Evolutionary conservation across 2,329 filamentous ascomycete species (phyloP).

Genomic region (Diaporthe citriasiana): DNA sequence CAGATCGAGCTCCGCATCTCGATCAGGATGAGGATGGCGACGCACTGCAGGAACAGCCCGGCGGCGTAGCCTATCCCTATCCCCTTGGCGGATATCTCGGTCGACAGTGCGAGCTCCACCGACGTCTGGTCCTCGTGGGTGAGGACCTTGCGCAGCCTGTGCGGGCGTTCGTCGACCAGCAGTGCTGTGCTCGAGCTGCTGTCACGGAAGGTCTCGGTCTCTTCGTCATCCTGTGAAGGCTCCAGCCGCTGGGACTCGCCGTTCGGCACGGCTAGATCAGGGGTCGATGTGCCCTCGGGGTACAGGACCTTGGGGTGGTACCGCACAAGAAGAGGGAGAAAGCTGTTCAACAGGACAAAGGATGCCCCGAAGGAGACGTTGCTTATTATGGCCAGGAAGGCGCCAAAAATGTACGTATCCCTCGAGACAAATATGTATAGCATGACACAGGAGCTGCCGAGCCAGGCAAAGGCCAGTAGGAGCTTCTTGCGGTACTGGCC

Average conservation of each 20-base stretch:
- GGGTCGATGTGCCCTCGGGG: slow-evolving; percentile 47
- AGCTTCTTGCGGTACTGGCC: slow-evolving; percentile 92
- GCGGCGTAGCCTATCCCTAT: slow-evolving; percentile 95
- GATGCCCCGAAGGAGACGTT: slow-evolving; percentile 96
- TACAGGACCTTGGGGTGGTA: slow-evolving; percentile 75
- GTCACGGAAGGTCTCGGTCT: slow-evolving; percentile 51
- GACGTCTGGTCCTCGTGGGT: slow-evolving; percentile 68
- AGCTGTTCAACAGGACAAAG: slow-evolving; percentile 95
- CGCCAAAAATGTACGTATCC: slow-evolving; percentile 83
- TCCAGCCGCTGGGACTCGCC: slow-evolving; percentile 53
- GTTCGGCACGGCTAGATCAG: slow-evolving; percentile 50
- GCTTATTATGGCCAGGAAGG: slow-evolving; percentile 86
- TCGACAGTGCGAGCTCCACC: slow-evolving; percentile 83
- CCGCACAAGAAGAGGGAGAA: slow-evolving; percentile 89
- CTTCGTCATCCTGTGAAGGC: slow-evolving; percentile 51
- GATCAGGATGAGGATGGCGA: slow-evolving; percentile 83
- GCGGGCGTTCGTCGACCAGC: slow-evolving; percentile 54
- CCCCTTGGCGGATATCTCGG: slow-evolving; percentile 90
- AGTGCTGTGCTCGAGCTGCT: slow-evolving; percentile 61
- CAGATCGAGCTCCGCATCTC: slow-evolving; percentile 82
- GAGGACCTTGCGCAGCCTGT: slow-evolving; percentile 54
- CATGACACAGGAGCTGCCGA: slow-evolving; percentile 88
- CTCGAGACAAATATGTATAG: slow-evolving; percentile 85
- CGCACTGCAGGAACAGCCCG: slow-evolving; percentile 85
- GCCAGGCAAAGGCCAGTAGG: slow-evolving; percentile 85